Conservation (phyloP, 225 moss, liverwort and hornwort species). For the Antitrichia curtipendula region DNA sequence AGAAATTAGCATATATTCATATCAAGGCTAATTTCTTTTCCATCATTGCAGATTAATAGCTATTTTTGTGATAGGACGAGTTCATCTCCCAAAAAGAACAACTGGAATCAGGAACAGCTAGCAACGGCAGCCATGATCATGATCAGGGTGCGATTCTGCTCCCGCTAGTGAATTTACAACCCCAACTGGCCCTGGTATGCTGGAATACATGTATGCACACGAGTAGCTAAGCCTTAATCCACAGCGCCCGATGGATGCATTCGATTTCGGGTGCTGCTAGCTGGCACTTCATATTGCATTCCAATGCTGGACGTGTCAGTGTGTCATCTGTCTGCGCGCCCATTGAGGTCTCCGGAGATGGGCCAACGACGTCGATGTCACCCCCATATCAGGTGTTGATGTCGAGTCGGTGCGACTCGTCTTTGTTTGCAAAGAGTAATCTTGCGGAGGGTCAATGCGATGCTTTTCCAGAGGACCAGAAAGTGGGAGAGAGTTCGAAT, state of each 20-base stretch:
- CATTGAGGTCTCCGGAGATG: background rate
- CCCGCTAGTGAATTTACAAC: background rate
- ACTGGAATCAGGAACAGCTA: no score
- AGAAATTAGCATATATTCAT: no score
- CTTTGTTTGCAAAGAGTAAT: background rate
- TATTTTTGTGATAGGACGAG: no score
- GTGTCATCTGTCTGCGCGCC: background rate
- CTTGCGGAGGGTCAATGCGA: no score
- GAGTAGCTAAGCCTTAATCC: background rate
- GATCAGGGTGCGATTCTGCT: background rate
- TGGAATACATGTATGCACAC: background rate
- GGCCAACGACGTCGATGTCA: background rate
- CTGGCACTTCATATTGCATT: background rate
- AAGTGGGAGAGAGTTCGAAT: no score
- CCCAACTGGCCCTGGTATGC: background rate
- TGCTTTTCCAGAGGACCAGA: no score
- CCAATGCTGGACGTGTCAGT: background rate
- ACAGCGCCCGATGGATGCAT: background rate
- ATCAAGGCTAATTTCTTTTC: no score
- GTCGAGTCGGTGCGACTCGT: background rate
- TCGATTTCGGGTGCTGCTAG: background rate
- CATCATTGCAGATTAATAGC: no score
- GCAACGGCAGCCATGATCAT: no score
- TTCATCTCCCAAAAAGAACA: no score
- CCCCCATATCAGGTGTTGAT: background rate